Conservation (phyloP, 2,329 filamentous ascomycete genomes). For the Neofusicoccum sp. region DNA sequence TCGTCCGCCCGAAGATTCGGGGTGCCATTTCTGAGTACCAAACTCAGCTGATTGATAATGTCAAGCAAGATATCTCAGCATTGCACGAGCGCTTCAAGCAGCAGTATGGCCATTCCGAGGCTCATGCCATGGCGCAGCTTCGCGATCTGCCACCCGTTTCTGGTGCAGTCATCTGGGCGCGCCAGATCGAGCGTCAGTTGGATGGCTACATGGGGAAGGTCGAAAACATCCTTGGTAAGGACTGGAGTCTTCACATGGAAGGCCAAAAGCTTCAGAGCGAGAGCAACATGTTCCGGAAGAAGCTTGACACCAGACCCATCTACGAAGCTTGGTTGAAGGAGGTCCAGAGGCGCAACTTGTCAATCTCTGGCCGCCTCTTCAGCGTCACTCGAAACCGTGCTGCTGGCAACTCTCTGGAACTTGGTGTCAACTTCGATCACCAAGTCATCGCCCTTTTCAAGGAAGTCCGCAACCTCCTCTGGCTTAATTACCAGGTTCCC, state of each 20-base stretch:
- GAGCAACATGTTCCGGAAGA: conserved; percentile 91
- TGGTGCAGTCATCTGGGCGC: conserved; percentile 95
- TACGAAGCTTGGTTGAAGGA: conserved; percentile 95
- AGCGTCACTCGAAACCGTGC: conserved; percentile 83
- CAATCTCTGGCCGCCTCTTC: conserved; percentile 89
- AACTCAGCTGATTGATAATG: conserved; percentile 94
- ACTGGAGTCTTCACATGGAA: conserved; percentile 92
- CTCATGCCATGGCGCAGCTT: conserved; percentile 95
- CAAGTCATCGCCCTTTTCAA: conserved; percentile 99
- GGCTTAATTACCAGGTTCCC: conserved; percentile 92
- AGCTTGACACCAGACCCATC: conserved; percentile 88
- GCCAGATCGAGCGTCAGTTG: conserved; percentile 93
- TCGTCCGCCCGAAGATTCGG: conserved; percentile 97
- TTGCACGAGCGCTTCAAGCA: conserved; percentile 98
- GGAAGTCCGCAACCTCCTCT: conserved; percentile 91
- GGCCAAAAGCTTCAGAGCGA: conserved; percentile 91
- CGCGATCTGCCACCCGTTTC: conserved; percentile 94
- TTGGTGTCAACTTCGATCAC: conserved; percentile 93
- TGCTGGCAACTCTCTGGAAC: conserved; percentile 83
- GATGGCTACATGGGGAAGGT: conserved; percentile 98
- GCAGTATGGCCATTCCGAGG: conserved; percentile 97
- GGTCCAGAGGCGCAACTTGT: conserved; percentile 82
- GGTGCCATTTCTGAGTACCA: conserved; percentile 98
- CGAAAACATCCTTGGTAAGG: conserved; percentile 92
- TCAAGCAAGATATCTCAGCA: conserved; percentile 90